These are phyloP conservation scores for Emergomyces africanus DNA, from an alignment of 2,329 filamentous ascomycete species.

Conservation along the genomic window DNA sequence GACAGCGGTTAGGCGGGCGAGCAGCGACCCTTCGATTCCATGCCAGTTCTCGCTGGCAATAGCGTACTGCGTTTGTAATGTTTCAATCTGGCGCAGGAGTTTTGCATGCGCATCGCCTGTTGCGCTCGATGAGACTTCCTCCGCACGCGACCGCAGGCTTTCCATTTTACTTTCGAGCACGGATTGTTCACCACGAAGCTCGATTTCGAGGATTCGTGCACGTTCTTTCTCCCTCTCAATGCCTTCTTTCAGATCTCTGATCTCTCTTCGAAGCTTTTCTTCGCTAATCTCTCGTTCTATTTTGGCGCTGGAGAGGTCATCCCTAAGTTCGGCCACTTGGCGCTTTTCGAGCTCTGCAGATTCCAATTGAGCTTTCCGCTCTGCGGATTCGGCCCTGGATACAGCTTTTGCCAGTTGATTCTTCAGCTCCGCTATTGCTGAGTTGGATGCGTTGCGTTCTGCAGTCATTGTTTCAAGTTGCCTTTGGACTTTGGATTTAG, in stretches of 20 bases:
- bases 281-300: slow-evolving; percentile 65
- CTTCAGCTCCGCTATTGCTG: slow-evolving; percentile 55
- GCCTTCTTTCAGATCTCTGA: slow-evolving; percentile 60
- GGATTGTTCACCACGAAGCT: slow-evolving; percentile 64
- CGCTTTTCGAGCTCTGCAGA: slow-evolving; percentile 54
- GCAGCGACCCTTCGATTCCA: slow-evolving; percentile 76
- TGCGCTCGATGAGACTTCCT: slow-evolving; percentile 75
- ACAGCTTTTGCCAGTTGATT: slow-evolving; percentile 55
- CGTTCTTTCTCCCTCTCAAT: slow-evolving; percentile 60
- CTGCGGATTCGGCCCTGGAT: slow-evolving; percentile 53
- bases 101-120: slow-evolving; percentile 79
- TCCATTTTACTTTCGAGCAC: slow-evolving; percentile 82
- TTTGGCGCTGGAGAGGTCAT: slow-evolving; percentile 51
- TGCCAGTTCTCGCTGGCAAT: slow-evolving; percentile 97
- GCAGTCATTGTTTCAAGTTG: slow-evolving; percentile 50
- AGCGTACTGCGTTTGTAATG: slow-evolving; percentile 85
- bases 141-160: slow-evolving; percentile 67
- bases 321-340: slow-evolving; percentile 42
- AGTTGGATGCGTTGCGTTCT: slow-evolving; percentile 51
- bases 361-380: slow-evolving; percentile 53
- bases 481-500: slow-evolving; percentile 38
- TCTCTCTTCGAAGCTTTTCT: slow-evolving; percentile 53
- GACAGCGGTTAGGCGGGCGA: slow-evolving; percentile 60
- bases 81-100: slow-evolving; percentile 85
- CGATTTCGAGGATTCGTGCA: slow-evolving; percentile 54